A percentile compares a stretch with the other conserved stretches of the same genome.
These are phyloP conservation scores for Xylaria polymorpha DNA, from an alignment of 2,329 filamentous ascomycete genomes.

Conservation along the genomic window DNA sequence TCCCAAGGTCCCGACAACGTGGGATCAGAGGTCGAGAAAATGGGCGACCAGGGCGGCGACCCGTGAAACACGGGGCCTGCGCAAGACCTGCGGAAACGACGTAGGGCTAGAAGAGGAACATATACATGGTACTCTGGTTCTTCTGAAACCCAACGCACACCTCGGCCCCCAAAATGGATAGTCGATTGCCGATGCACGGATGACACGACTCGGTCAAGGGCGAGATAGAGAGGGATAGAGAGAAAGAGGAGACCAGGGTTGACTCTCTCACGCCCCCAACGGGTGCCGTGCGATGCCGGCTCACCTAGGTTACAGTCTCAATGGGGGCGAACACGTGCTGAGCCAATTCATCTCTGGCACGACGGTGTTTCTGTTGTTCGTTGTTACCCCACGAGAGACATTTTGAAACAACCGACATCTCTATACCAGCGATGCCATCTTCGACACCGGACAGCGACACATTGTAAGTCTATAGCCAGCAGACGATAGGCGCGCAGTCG, in stretches of 20 bases:
- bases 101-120: constrained; percentile 31
- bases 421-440: background rate
- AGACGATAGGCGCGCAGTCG: constrained; percentile 1
- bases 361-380: constrained; percentile 16
- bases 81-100: background rate
- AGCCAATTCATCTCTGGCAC: constrained; percentile 29
- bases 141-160: constrained; percentile 22
- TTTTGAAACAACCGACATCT: constrained; percentile 23
- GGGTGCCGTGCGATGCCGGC: constrained; percentile 7
- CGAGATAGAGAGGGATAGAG: background rate
- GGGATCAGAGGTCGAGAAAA: constrained; percentile 26
- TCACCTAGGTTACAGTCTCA: constrained; percentile 2
- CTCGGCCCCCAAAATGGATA: constrained; percentile 31
- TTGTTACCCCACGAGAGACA: constrained; percentile 16
- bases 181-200: constrained; percentile 16
- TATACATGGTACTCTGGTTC: background rate
- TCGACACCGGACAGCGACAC: constrained; percentile 3
- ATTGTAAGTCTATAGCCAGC: background rate
- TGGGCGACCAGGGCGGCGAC: constrained; percentile 27
- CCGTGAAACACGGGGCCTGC: constrained; percentile 30
- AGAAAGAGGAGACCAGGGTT: background rate
- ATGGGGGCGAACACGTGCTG: constrained; percentile 33
- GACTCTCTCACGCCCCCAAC: constrained; percentile 21
- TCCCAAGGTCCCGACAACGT: constrained; percentile 18
- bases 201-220: constrained; percentile 15